Percentiles rank a stretch among this genome's conserved stretches.
phyloP scores from a whole-genome alignment of 495 filamentous ascomycete species.

The Penicillium crystallinum region DNA sequence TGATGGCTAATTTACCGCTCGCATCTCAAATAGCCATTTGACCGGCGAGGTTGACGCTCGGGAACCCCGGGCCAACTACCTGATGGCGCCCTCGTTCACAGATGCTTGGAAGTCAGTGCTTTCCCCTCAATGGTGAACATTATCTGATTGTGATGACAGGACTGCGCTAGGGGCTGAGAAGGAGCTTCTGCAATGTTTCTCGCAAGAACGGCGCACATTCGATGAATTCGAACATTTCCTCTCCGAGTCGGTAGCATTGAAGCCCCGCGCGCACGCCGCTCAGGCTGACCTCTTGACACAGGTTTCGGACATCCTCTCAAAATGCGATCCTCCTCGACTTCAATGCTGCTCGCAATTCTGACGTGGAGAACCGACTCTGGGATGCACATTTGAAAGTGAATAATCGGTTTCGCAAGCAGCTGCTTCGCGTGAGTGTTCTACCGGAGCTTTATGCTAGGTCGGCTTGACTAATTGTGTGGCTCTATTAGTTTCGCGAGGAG shows the following conservation, averaged over 20 bases:
- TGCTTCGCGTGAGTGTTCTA: slow-evolving; percentile 43
- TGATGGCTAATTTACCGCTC: slow-evolving; percentile 42
- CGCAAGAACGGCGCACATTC: slow-evolving; percentile 51
- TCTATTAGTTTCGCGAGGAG: slow-evolving; percentile 46
- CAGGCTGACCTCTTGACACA: slow-evolving; percentile 30
- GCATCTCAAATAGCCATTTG: slow-evolving; percentile 48
- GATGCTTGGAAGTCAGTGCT: slow-evolving; percentile 48
- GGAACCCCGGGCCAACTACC: slow-evolving; percentile 35
- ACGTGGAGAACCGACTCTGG: slow-evolving; percentile 73
- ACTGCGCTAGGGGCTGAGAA: slow-evolving; percentile 43
- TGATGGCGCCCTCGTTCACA: slow-evolving; percentile 47
- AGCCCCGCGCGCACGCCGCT: slow-evolving; percentile 15
- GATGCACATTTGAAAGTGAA: slow-evolving; percentile 72
- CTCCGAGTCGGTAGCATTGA: slow-evolving; percentile 47
- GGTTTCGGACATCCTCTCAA: slow-evolving; percentile 65
- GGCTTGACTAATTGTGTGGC: slow-evolving; percentile 13
- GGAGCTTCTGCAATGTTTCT: slow-evolving; percentile 45
- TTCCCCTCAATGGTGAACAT: slow-evolving; percentile 6
- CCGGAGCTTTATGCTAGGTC: background rate
- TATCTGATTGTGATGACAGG: slow-evolving; percentile 27
- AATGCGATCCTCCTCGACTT: slow-evolving; percentile 69
- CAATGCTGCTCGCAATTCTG: slow-evolving; percentile 55
- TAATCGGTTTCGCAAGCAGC: slow-evolving; percentile 62
- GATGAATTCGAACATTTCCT: slow-evolving; percentile 54
- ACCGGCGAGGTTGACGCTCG: slow-evolving; percentile 50